Evolutionary conservation across 805 yeast genomes (phyloP), one percentile per base, ranked within the genome.

Genomic region (Yamadazyma takamatsuzukensis): DNA sequence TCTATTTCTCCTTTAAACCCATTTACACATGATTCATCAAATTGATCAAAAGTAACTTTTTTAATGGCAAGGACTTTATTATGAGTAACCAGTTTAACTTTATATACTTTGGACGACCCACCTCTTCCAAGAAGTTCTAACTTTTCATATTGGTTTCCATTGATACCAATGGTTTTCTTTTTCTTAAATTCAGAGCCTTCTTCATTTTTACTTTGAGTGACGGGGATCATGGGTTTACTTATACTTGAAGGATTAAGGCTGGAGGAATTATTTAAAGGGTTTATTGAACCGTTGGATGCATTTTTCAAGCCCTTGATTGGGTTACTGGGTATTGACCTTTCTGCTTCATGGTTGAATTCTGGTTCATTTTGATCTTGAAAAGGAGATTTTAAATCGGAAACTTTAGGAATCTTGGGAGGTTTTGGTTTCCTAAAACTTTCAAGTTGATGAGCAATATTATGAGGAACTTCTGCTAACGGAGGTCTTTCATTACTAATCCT

Each of bases 1-100:
- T 81, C 84, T 34, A 90, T 87, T 53, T 93, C 98, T 4, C 96
- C 95, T 57, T 85, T 86, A 61, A 88, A 86, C 0, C 93, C 93
- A 23, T 67, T 61, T 3, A 85, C 69, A 37, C 90, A 81, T 1
- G 76, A 46, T 11, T 80, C 83, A 48, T 86, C 96, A 59, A 81
- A 80, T 48, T 83, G 87, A 50, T 83, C 93, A 53, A 85, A 80
- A 2, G 76, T 65, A 2, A 89, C 96, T 43, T 80, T 75, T 49
- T 89, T 89, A 23, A 90, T 64, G 0, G 97, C 97, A 54, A 73
- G 85, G 1, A 74, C 58, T 44, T 72, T 76, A 39, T 76, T 77
- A 29, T 70, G 70, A 4, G 45, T 43, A n/a, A 48, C 41, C 0
- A 74, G 64, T 44, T 74, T 81, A 1, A 82, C 93, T 53, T 81